Conservation (phyloP, 164 flowering plant genomes). For the Echeveria elegans region DNA sequence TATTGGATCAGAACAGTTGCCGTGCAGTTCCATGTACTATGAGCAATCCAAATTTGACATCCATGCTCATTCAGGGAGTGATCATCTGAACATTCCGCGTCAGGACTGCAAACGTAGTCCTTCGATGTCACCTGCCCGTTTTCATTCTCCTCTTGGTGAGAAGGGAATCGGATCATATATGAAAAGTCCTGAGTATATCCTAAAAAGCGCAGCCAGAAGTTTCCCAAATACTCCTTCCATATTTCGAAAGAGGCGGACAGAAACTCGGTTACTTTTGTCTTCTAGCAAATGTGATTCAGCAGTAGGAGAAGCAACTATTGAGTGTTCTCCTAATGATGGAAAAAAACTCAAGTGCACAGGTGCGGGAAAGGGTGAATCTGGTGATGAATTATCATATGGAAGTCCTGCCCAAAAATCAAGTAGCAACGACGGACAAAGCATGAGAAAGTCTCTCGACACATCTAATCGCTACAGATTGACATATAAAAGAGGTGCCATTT, state of each 20-base stretch:
- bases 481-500: constrained; percentile 5
- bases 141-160: constrained; percentile 1
- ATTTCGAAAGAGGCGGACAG: constrained; percentile 7
- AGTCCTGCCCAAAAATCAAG: constrained; percentile 2
- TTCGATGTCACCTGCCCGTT: not conserved
- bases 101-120: not conserved
- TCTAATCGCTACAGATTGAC: constrained; percentile 3
- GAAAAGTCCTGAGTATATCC: constrained; percentile 3
- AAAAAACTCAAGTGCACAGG: not conserved
- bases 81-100: not conserved
- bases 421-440: constrained; percentile 1
- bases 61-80: not conserved
- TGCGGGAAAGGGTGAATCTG: not conserved
- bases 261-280: not conserved
- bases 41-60: not conserved
- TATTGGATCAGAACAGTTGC: not conserved
- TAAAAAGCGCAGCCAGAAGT: constrained; percentile 1
- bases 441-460: not conserved
- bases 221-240: constrained; percentile 6
- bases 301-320: not conserved
- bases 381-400: not conserved
- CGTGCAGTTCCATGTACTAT: not conserved
- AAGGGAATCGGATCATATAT: not conserved
- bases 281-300: constrained; percentile 5
- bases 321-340: constrained; percentile 5